phyloP scores from a whole-genome alignment of 495 filamentous ascomycete genomes.

The Aspergillus leporis region DNA sequence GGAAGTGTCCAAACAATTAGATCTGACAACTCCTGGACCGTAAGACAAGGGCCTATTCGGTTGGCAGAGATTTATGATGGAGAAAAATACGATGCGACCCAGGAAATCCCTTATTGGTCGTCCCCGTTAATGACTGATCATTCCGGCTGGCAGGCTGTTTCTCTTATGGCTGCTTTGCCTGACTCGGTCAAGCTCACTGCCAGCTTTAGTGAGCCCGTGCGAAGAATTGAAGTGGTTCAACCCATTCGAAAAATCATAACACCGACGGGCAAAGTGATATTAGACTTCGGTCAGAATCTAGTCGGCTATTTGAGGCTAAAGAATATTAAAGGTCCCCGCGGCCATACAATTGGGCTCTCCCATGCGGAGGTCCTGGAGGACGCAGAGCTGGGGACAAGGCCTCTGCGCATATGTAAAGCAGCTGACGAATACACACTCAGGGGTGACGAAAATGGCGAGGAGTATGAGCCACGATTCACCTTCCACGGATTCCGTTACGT shows the following conservation, averaged over 20 bases:
- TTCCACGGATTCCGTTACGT: constrained; percentile 59
- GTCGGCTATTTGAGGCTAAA: neutral
- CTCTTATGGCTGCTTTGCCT: neutral
- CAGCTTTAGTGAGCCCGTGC: constrained; percentile 4
- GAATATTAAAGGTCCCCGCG: neutral
- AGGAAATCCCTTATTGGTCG: neutral
- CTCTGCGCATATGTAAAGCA: constrained; percentile 2
- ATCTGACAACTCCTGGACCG: too few relatives aligned
- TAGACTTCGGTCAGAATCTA: constrained; percentile 11
- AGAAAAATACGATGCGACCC: neutral
- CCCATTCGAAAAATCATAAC: neutral
- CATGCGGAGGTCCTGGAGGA: constrained; percentile 12
- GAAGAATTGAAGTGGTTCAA: neutral
- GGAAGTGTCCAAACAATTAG: too few relatives aligned
- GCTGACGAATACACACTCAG: constrained; percentile 2
- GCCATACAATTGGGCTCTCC: constrained; percentile 1
- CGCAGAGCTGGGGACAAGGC: constrained; percentile 1
- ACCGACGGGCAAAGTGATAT: neutral
- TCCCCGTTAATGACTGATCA: neutral
- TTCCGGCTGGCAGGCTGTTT: neutral
- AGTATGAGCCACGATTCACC: constrained; percentile 39
- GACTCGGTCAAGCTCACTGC: neutral
- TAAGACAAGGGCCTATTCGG: too few relatives aligned
- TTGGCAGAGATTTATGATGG: constrained; percentile 9
- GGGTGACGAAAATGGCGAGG: neutral